These are phyloP conservation scores for Beauveria australis DNA, from an alignment of 2,329 filamentous ascomycete species.

Conservation along the genomic window DNA sequence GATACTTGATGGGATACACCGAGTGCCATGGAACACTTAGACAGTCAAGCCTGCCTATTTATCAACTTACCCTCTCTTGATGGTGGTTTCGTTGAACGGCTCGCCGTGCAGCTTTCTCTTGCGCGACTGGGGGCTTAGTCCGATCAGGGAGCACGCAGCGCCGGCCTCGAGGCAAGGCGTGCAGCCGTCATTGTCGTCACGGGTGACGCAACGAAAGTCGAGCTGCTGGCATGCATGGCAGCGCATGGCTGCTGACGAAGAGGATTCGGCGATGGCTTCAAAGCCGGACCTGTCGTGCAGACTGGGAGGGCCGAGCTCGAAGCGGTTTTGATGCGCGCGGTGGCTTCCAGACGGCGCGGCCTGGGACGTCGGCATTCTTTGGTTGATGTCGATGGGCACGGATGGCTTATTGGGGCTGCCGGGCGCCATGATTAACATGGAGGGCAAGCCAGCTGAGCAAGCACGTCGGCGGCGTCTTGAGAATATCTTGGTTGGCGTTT, in stretches of 20 bases:
- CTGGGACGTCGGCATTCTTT: background rate
- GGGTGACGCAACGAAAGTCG: constrained; percentile 67
- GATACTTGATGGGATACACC: background rate
- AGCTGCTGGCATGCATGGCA: constrained; percentile 69
- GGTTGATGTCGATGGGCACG: constrained; percentile 4
- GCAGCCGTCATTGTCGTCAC: constrained; percentile 66
- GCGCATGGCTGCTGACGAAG: constrained; percentile 38
- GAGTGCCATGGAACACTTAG: background rate
- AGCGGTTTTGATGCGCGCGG: constrained; percentile 11
- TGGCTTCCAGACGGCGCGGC: background rate
- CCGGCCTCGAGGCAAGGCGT: constrained; percentile 4
- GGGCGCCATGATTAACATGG: constrained; percentile 8
- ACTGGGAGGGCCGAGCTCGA: constrained; percentile 42
- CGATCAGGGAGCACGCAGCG: constrained; percentile 7
- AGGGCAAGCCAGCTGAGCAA: background rate
- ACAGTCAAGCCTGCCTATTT: background rate
- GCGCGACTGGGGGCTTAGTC: constrained; percentile 58
- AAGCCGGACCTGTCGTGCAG: constrained; percentile 30
- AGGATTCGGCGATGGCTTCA: background rate
- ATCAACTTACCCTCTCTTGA: constrained; percentile 60
- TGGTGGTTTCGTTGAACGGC: constrained; percentile 48
- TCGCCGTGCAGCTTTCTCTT: constrained; percentile 71
- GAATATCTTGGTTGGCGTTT: background rate
- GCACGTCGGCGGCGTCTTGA: background rate
- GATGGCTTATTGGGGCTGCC: background rate